Evolutionary conservation across 768 basidiomycete genomes (phyloP).

Genomic region (Tulasnella sp.): DNA sequence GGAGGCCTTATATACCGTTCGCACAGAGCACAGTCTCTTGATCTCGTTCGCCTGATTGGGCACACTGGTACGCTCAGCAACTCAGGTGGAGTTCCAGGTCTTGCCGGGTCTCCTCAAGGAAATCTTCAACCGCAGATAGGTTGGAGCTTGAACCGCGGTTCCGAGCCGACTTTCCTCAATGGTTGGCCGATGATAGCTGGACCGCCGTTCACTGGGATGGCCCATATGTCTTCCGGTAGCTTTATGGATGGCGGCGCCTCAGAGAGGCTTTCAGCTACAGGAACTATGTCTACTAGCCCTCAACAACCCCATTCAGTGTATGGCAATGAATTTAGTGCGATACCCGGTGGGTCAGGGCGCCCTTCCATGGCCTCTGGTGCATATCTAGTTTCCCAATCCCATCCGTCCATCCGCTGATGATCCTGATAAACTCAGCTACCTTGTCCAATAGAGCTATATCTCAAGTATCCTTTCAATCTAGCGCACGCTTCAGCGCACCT

Average conservation of each 20-base stretch:
- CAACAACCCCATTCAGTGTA: background rate
- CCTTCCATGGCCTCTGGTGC: background rate
- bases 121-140: background rate
- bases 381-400: background rate
- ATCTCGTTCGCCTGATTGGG: conserved; percentile 58
- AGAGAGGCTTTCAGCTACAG: background rate
- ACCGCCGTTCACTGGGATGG: background rate
- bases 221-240: background rate
- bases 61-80: conserved; percentile 1
- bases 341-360: background rate
- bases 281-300: background rate
- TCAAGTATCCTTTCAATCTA: background rate
- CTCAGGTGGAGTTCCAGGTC: background rate
- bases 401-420: background rate
- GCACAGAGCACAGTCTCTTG: conserved; percentile 67
- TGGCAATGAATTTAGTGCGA: conserved; percentile 1
- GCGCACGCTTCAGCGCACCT: too few species aligned
- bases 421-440: background rate
- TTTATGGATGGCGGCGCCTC: background rate
- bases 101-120: too few species aligned
- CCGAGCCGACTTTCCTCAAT: background rate
- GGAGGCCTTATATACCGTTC: background rate
- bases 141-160: background rate
- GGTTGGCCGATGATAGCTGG: background rate
- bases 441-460: background rate